Evolutionary conservation across 2,329 filamentous ascomycete genomes (phyloP), one percentile per base, ranked within the genome.

Genomic region (Xylaria arbuscula): DNA sequence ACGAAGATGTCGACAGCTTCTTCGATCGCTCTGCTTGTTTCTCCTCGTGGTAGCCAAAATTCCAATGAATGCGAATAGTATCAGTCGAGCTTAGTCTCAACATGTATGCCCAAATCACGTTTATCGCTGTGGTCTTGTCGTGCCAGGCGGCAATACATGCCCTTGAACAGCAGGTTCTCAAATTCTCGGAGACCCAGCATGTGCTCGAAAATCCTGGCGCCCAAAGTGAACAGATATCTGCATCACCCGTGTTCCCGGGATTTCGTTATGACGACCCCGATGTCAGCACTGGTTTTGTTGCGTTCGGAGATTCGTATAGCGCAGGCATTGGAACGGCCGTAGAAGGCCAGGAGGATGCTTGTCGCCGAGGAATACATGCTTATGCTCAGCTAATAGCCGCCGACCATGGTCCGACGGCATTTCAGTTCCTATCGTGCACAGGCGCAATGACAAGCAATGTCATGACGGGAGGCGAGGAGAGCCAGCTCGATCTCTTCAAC

Each of bases 361-460:
- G 83, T 71, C 80, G 82, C 24, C 81, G 75, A 32, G 83, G 83
- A 47, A 67, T 77, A 34, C 79, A 82, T 62, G 81, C 81, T n/a
- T 81, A 85, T 64, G 78, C 81, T 11, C 72, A 75, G 53, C 76
- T 85, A 34, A 79, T 85, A 57, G 75, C 79, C 45, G 58, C 72
- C 13, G 83, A 85, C 67, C 75, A 69, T 10, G 71, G 67, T 17
- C 72, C 73, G 22, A 76, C 77, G 5, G 72, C 77, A 1, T 81
- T 84, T 68, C 82, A 85, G 70, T 83, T 83, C 74, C 77, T 84
- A 19, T 83, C 83, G 0, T 85, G 83, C 72, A 84, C 83, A 0
- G 83, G 83, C 8, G 79, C 83, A n/a, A 80, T 76, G 5, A 82
- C 83, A 7, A 66, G 73, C 2, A 79, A 85, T 60, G 72, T 85